Conservation (phyloP, 108 stramenopile genomes). For the Skeletonema grethae region DNA sequence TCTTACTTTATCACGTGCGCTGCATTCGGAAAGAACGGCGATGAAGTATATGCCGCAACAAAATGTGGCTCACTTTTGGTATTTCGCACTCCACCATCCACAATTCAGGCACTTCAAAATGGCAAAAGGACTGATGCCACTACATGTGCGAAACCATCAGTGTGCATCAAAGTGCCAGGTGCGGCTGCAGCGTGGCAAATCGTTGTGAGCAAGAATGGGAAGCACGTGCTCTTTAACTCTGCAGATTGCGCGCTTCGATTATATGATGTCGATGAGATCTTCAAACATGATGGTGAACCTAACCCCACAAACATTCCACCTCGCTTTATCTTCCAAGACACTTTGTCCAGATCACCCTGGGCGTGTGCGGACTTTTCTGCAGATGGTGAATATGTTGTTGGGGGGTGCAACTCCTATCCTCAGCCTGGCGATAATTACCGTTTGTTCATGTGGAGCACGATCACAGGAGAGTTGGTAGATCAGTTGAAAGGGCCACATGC, state of each 20-base stretch:
- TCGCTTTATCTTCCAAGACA: conserved; percentile 68
- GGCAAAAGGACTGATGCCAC: background rate
- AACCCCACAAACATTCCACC: conserved; percentile 40
- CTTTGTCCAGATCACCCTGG: conserved; percentile 72
- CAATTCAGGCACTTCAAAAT: conserved; percentile 16
- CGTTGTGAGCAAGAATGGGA: conserved; percentile 67
- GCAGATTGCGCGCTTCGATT: conserved; percentile 73
- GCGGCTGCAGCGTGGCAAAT: conserved; percentile 62
- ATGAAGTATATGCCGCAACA: conserved; percentile 69
- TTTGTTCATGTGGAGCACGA: conserved; percentile 74
- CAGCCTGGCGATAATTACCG: conserved; percentile 59
- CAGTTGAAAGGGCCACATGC: conserved; percentile 72
- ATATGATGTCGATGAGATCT: conserved; percentile 60
- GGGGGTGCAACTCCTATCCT: conserved; percentile 51
- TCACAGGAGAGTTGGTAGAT: conserved; percentile 78
- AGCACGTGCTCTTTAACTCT: conserved; percentile 65
- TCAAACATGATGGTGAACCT: conserved; percentile 20
- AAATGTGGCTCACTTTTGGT: conserved; percentile 55
- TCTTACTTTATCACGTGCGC: conserved; percentile 58
- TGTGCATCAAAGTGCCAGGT: conserved; percentile 53
- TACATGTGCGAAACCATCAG: conserved; percentile 8
- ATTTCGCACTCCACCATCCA: conserved; percentile 42
- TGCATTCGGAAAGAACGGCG: conserved; percentile 65
- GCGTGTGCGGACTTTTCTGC: conserved; percentile 72
- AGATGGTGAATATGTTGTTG: conserved; percentile 82